Base-by-base conservation (phyloP, 768 basidiomycete species). In the Neoboletus magnificus region DNA sequence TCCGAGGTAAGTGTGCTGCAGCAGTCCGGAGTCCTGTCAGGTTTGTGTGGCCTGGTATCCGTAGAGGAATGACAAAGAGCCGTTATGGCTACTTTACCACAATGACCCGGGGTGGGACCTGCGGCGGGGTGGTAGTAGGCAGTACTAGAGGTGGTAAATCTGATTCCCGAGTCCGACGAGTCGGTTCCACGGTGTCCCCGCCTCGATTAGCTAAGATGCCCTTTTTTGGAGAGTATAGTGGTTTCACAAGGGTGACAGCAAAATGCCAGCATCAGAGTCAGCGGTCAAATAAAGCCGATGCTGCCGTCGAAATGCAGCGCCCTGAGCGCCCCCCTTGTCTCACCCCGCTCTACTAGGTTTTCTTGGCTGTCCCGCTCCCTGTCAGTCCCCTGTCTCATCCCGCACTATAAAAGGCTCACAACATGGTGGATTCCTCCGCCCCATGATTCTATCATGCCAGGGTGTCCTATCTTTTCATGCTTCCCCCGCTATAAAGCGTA, bases 401-500 rank as follows among this genome's bases (percentile, higher is more conserved):
- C 43, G 15, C 32, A 16, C 65, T 69, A 73, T 73, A 71, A 67
- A 72, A 60, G 50, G 23, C 32, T 43, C 36, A 30, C 39, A 1
- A 46, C 52, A 25, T 12, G 23, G 55, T 45, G 11, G 22, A 25
- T 45, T 44, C 20, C 57, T 40, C 43, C 12, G 54, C 58, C 49
- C 50, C 27, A 54, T 48, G 54, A 51, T 50, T 47, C 37, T 58
- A 33, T 35, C 57, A 71, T 71, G 70, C 56, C 71, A 51, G 59
- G 70, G 56, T 71, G 70, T 55, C 67, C 71, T 20, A 16, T 63
- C 42, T 53, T 73, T 30, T 62, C 68, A 3, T 67, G 54, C 49
- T 73, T 71, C 44, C 71, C 70, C 12, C 71, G 67, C 60, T 69
- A 71, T 5, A 73, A 62, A 42, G 57, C 70, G 42, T 73, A 73